Base-by-base conservation (phyloP, 352 stramenopile species). In the Pythium phragmitis region DNA sequence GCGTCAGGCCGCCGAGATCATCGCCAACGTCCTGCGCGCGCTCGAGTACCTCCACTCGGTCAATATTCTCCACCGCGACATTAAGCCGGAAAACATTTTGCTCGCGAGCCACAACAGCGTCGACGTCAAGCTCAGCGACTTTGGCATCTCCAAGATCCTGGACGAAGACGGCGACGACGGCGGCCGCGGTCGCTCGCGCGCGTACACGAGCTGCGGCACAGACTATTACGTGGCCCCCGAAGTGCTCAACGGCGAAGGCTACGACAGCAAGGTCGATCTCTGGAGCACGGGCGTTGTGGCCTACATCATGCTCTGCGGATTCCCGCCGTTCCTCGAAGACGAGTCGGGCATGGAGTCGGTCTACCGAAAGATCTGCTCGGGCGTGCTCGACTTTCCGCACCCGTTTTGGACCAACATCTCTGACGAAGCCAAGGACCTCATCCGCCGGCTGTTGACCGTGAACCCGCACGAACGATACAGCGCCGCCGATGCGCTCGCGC, bases 221-320 rank as follows among this genome's bases (percentile, higher is more conserved):
- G 85, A 94, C 69, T 95, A 95, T 65, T 95, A 95, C 72, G 87
- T 95, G 77, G 87, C 87, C 12, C 85, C 87, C 3, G 87, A 95
- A 53, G 87, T 95, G 62, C 74, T 92, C 54, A 92, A 92, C 43
- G 85, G 82, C 65, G 82, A 94, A 70, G 83, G 87, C 4, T 92
- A 92, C 70, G 83, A 94, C 81, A 92, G 72, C 75, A 94, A 93
- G 70, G 85, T 95, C 55, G 85, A 95, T 56, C 47, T 92, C 21
- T 95, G 87, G 87, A 94, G 85, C 74, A 75, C 91, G 41, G 87
- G 87, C 28, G 85, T 95, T 54, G 87, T 95, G 16, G 76, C 91
- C 47, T 95, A 95, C 70, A 94, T 95, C 68, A 95, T 95, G 86
- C 77, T 94, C 23, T 94, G 85, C 33, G 85, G 85, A 3, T 92